Percentiles rank a stretch among this genome's conserved stretches.
These are phyloP conservation scores for Diplodia sapinea DNA, from an alignment of 2,329 filamentous ascomycete genomes.

Conservation along the genomic window DNA sequence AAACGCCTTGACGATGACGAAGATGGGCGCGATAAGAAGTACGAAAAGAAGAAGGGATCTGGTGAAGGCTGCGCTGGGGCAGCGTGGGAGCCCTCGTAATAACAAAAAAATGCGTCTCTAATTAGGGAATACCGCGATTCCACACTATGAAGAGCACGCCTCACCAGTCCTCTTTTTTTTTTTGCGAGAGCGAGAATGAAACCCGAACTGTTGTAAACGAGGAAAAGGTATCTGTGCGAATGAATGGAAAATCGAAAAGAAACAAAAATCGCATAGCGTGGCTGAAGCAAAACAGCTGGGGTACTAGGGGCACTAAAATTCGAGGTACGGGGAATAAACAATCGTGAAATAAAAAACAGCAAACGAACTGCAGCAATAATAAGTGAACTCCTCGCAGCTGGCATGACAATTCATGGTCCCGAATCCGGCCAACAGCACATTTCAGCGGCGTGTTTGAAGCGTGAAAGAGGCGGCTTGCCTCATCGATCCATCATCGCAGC, in stretches of 20 bases:
- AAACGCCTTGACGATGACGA: slow-evolving; percentile 9
- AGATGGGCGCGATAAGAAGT: slow-evolving; percentile 7
- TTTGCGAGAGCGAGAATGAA: slow-evolving; percentile 12
- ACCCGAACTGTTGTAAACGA: slow-evolving; percentile 9
- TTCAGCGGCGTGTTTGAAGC: background rate
- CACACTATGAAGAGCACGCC: background rate
- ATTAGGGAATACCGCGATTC: background rate
- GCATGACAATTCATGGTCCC: background rate
- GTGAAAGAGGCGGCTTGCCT: slow-evolving; percentile 1
- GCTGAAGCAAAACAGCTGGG: slow-evolving; percentile 16
- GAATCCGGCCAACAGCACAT: background rate
- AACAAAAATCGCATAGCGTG: slow-evolving; percentile 1
- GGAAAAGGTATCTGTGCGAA: slow-evolving; percentile 26
- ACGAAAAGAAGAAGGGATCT: background rate
- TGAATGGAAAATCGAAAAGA: background rate
- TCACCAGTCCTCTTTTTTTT: slow-evolving; percentile 15
- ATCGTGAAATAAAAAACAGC: background rate
- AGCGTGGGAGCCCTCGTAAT: background rate
- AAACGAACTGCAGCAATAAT: background rate
- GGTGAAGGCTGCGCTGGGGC: background rate
- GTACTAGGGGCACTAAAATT: slow-evolving; percentile 28
- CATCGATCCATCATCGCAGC: slow-evolving; percentile 25
- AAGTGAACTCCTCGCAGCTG: background rate
- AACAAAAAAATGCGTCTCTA: background rate
- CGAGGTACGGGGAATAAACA: background rate